Percentiles rank a stretch among this genome's conserved stretches.
Evolutionary conservation across 305 asterid species (phyloP).

Genomic region (Fraxinus nigra): DNA sequence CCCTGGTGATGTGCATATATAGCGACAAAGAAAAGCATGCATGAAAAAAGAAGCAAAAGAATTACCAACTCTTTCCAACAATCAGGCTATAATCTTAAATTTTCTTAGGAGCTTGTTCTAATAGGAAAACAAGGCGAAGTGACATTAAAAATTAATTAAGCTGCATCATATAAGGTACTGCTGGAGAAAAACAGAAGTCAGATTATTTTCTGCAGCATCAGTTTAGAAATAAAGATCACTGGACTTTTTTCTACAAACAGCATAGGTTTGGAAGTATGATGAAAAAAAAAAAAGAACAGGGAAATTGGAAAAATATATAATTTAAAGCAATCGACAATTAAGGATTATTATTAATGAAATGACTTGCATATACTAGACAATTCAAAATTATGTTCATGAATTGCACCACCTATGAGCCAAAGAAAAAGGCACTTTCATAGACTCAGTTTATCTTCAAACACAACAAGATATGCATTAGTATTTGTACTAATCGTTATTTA

Average conservation of each 20-base stretch:
- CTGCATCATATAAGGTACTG: neutral
- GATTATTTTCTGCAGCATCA: neutral
- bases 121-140: neutral
- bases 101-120: neutral
- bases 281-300: neutral
- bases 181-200: neutral
- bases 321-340: neutral
- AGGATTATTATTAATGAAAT: conserved; percentile 3
- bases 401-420: neutral
- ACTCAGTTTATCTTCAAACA: neutral
- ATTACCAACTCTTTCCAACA: neutral
- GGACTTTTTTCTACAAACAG: neutral
- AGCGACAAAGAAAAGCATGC: neutral
- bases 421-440: neutral
- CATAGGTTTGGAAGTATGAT: neutral
- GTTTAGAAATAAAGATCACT: neutral
- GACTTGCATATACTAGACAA: neutral
- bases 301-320: neutral
- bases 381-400: neutral
- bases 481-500: neutral
- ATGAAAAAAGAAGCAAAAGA: neutral
- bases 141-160: neutral
- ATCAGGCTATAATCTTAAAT: neutral
- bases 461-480: neutral
- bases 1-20: neutral